Percentiles rank a stretch among this genome's conserved stretches.
Evolutionary conservation across 2,329 filamentous ascomycete species (phyloP).

Genomic region (Hymenoscyphus repandus): DNA sequence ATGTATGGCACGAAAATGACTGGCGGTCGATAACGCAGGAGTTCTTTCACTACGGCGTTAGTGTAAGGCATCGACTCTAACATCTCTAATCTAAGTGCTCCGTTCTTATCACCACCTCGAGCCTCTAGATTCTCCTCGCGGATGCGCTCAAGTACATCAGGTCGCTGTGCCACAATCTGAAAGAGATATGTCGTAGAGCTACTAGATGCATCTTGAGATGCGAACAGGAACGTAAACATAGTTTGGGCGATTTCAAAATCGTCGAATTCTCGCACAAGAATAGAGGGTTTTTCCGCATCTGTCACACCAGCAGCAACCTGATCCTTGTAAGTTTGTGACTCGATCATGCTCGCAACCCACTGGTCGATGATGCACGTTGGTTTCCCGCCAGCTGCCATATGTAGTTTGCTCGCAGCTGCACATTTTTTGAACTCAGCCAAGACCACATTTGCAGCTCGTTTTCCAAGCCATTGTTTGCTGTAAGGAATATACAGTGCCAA

Average conservation of each 20-base stretch:
- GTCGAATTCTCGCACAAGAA: slow-evolving; percentile 46
- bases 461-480: slow-evolving; percentile 72
- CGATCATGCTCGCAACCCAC: slow-evolving; percentile 70
- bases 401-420: slow-evolving; percentile 64
- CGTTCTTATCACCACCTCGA: slow-evolving; percentile 37
- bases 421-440: slow-evolving; percentile 65
- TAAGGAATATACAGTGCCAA: slow-evolving; percentile 64
- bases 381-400: slow-evolving; percentile 64
- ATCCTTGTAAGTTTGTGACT: slow-evolving; percentile 62
- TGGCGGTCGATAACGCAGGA: slow-evolving; percentile 46
- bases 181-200: slow-evolving; percentile 50
- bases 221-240: slow-evolving; percentile 49
- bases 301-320: slow-evolving; percentile 53
- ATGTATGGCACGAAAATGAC: slow-evolving; percentile 51
- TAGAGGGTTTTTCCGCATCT: slow-evolving; percentile 38
- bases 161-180: slow-evolving; percentile 43
- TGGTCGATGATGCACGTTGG: slow-evolving; percentile 71
- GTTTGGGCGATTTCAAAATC: slow-evolving; percentile 45
- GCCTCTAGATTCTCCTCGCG: slow-evolving; percentile 43
- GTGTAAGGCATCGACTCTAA: slow-evolving; percentile 46
- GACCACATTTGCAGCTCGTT: slow-evolving; percentile 68
- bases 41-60: slow-evolving; percentile 47
- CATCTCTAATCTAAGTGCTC: slow-evolving; percentile 40
- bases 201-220: slow-evolving; percentile 48
- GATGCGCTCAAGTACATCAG: slow-evolving; percentile 41